A percentile compares a stretch with the other conserved stretches of the same genome.
Evolutionary conservation across 345 rosid genomes (phyloP).

Genomic region (Zanthoxylum bungeanum): DNA sequence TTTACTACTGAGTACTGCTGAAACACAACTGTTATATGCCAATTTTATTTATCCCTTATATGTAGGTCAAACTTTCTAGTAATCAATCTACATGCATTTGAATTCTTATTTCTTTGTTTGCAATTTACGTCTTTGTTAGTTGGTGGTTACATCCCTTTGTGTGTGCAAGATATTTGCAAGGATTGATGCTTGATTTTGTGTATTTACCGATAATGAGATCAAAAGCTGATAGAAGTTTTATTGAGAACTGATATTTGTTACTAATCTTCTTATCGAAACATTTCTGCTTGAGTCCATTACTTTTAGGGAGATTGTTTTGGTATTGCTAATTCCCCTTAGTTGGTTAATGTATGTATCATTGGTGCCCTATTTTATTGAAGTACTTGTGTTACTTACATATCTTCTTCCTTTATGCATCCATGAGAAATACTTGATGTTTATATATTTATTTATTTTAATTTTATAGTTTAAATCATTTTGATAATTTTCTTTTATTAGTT

Average conservation of each 20-base stretch:
- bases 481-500: too few relatives aligned
- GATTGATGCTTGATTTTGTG: neutral
- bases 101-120: slow-evolving; percentile 1
- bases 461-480: too few relatives aligned
- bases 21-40: slow-evolving; percentile 75
- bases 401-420: too few relatives aligned
- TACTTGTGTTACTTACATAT: neutral
- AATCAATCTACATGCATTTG: slow-evolving; percentile 7
- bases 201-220: neutral
- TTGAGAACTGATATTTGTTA: neutral
- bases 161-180: neutral
- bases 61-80: slow-evolving; percentile 13
- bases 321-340: neutral
- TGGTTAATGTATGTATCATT: neutral
- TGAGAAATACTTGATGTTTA: neutral
- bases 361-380: neutral
- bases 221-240: neutral
- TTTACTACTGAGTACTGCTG: slow-evolving; percentile 73
- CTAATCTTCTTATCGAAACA: too few relatives aligned
- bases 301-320: neutral
- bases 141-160: slow-evolving; percentile 4
- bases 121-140: neutral
- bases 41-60: slow-evolving; percentile 4
- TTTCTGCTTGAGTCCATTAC: neutral
- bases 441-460: too few relatives aligned